Evolutionary conservation across 345 rosid genomes (phyloP).

Genomic region (Gossypium herbaceum): DNA sequence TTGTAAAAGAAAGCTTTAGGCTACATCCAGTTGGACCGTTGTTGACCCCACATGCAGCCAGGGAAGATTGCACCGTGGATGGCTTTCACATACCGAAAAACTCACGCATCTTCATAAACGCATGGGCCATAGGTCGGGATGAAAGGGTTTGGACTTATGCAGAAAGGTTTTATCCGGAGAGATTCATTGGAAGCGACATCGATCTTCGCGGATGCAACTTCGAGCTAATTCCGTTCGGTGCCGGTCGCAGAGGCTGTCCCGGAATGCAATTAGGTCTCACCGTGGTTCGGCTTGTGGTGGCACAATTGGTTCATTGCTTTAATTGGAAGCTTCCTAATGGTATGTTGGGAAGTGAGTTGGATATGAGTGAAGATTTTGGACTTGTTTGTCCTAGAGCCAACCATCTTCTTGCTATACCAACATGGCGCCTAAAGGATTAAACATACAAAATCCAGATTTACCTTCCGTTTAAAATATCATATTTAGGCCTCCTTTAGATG

Average conservation of each 20-base stretch:
- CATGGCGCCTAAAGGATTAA: conserved; percentile 24
- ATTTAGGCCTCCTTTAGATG: neutral
- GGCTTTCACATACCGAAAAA: neutral
- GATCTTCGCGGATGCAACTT: neutral
- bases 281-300: conserved; percentile 25
- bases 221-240: neutral
- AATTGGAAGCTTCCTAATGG: conserved; percentile 40
- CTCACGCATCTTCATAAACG: neutral
- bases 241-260: neutral
- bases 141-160: neutral
- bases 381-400: conserved; percentile 27
- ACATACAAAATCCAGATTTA: neutral
- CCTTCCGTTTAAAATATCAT: neutral
- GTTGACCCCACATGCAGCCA: neutral
- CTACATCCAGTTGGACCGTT: neutral
- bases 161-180: neutral
- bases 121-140: neutral
- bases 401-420: conserved; percentile 34
- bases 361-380: conserved; percentile 44
- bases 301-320: conserved; percentile 51
- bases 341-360: conserved; percentile 23
- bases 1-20: neutral
- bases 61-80: neutral
- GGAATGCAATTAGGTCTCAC: conserved; percentile 25
- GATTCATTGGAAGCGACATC: neutral